These are phyloP conservation scores for Balansia obtecta DNA, from an alignment of 2,329 filamentous ascomycete species.

Conservation along the genomic window DNA sequence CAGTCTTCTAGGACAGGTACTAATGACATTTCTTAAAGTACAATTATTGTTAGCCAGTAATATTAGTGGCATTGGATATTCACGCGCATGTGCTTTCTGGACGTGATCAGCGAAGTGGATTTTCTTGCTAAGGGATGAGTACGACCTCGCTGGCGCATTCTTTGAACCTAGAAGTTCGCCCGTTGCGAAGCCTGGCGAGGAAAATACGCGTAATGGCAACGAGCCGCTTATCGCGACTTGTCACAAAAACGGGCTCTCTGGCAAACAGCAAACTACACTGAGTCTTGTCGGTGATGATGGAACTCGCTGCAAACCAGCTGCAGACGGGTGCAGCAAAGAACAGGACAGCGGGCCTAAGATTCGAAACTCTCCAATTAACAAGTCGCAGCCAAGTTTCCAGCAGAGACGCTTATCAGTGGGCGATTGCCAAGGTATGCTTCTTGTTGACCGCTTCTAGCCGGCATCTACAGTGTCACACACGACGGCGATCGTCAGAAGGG, in stretches of 20 bases:
- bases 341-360: neutral
- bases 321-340: neutral
- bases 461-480: no score
- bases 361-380: no score
- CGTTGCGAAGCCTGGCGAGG: neutral
- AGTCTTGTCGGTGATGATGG: neutral
- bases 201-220: neutral
- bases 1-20: neutral
- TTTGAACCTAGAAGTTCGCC: neutral
- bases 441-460: no score
- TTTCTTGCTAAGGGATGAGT: no score
- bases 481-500: no score
- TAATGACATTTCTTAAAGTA: neutral
- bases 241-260: neutral
- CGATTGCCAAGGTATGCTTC: no score
- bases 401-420: no score
- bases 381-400: no score
- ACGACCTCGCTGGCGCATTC: neutral
- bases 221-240: neutral
- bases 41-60: neutral
- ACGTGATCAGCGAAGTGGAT: neutral
- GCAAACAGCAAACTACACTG: neutral
- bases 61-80: neutral
- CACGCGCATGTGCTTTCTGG: neutral
- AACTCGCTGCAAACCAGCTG: neutral